These are phyloP conservation scores for Ramaria sp. DNA, from an alignment of 768 basidiomycete species.

Conservation along the genomic window DNA sequence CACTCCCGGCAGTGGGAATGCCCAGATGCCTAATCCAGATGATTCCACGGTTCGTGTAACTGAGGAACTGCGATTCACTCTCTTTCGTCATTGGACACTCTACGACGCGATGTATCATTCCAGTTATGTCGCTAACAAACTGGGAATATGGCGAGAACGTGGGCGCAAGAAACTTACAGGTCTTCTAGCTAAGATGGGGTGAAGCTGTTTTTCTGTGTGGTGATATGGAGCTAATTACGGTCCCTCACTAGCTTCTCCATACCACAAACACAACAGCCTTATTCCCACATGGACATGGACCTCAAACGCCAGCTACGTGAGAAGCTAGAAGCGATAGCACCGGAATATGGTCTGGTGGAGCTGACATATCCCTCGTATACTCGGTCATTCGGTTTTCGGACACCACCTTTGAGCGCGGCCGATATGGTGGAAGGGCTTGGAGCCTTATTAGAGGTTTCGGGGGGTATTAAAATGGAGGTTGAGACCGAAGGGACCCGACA, in stretches of 20 bases:
- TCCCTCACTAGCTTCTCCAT: constrained; percentile 66
- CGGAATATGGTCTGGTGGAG: constrained; percentile 91
- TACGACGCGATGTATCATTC: constrained; percentile 99
- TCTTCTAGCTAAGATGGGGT: constrained; percentile 98
- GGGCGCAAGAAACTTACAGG: constrained; percentile 85
- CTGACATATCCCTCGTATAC: constrained; percentile 90
- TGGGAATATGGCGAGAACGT: constrained; percentile 94
- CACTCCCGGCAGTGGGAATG: constrained; percentile 25
- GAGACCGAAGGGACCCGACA: constrained; percentile 81
- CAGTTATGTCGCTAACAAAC: constrained; percentile 86
- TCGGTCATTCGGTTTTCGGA: constrained; percentile 82
- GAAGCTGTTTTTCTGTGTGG: constrained; percentile 15
- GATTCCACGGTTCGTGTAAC: constrained; percentile 72
- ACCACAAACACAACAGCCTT: constrained; percentile 86
- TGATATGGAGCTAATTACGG: not conserved
- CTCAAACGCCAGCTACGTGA: constrained; percentile 70
- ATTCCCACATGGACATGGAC: constrained; percentile 93
- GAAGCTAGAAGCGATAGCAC: constrained; percentile 82
- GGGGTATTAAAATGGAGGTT: constrained; percentile 82
- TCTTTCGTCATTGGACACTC: constrained; percentile 95
- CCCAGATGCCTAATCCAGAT: constrained; percentile 50
- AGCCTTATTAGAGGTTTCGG: constrained; percentile 84
- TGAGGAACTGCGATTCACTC: constrained; percentile 88
- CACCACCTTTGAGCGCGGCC: constrained; percentile 80
- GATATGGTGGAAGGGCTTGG: constrained; percentile 87